These are phyloP conservation scores for Solanum clarkiae DNA, from an alignment of 257 asterid genomes.

Conservation along the genomic window DNA sequence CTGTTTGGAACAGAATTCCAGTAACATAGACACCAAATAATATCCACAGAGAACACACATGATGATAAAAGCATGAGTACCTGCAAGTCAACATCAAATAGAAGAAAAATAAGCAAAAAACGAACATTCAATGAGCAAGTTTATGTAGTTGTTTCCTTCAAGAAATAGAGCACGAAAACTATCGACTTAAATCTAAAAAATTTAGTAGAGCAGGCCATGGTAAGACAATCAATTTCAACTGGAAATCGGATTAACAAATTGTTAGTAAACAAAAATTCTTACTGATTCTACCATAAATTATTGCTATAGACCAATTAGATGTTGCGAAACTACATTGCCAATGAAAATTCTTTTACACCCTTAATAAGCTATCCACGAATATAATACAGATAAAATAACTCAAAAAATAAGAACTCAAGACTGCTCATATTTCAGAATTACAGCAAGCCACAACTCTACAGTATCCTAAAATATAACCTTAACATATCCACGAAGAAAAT, in stretches of 20 bases:
- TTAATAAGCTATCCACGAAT: not conserved
- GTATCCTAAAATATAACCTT: not conserved
- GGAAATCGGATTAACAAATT: not conserved
- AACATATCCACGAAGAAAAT: not conserved
- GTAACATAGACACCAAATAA: conserved; percentile 79
- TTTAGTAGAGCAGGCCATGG: not conserved
- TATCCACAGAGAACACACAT: conserved; percentile 76
- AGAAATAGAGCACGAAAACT: not conserved
- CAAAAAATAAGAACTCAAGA: not conserved
- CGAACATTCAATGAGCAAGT: not conserved
- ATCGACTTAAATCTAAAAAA: not conserved
- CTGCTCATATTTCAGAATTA: not conserved
- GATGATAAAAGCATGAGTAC: conserved; percentile 52
- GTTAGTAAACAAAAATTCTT: not conserved
- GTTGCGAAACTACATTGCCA: too few species aligned
- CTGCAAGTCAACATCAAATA: conserved; percentile 19
- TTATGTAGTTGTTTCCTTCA: not conserved
- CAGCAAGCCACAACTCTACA: not conserved
- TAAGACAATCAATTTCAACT: not conserved
- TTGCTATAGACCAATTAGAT: too few species aligned
- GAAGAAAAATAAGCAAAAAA: not conserved
- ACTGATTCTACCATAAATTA: too few species aligned
- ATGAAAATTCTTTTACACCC: too few species aligned
- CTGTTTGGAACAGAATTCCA: conserved; percentile 65
- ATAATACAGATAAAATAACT: not conserved